Conservation (phyloP, 345 rosid species). For the Salix koriyanagi region DNA sequence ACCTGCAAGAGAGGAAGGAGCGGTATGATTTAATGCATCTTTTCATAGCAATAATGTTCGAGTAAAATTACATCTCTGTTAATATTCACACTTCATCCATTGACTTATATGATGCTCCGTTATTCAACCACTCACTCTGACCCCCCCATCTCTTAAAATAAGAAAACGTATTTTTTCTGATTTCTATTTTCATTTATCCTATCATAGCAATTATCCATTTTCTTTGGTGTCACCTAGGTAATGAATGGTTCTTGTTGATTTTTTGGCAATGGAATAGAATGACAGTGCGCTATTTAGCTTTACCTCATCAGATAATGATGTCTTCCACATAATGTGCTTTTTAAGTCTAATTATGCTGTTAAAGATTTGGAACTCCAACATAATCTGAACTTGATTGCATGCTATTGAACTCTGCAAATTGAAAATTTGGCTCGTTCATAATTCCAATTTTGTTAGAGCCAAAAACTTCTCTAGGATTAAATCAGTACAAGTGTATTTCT, state of each 20-base stretch:
- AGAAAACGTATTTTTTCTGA: background rate
- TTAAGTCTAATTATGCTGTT: background rate
- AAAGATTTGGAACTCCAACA: background rate
- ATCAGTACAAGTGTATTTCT: too few species aligned
- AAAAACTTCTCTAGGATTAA: too few species aligned
- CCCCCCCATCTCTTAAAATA: background rate
- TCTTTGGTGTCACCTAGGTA: background rate
- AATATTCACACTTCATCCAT: background rate
- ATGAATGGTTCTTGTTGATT: background rate
- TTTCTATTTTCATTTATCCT: background rate
- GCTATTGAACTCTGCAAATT: background rate
- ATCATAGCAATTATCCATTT: background rate
- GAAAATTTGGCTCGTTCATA: background rate
- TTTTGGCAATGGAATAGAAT: background rate
- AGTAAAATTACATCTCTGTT: background rate
- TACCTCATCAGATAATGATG: too few species aligned
- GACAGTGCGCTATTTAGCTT: background rate
- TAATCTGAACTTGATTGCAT: background rate
- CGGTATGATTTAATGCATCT: slow-evolving; percentile 51
- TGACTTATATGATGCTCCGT: background rate
- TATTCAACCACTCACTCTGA: background rate
- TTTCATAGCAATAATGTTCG: slow-evolving; percentile 11
- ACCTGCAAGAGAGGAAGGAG: slow-evolving; percentile 78
- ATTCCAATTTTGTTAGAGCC: too few species aligned
- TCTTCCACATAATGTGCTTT: background rate